phyloP scores from a whole-genome alignment of 768 basidiomycete species.

The Cystobasidium onofrii region DNA sequence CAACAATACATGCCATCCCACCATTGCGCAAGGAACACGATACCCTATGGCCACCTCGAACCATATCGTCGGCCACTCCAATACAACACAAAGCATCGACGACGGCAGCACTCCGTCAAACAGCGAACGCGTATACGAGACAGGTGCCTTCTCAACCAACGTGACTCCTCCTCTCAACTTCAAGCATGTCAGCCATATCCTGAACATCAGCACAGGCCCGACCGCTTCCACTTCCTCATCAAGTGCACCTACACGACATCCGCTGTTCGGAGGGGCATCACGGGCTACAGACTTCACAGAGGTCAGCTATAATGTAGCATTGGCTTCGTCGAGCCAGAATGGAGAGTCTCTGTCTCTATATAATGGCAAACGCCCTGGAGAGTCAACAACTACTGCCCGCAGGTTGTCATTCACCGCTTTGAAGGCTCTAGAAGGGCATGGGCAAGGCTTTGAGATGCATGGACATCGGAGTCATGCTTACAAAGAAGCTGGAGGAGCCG shows the following conservation, averaged over 20 bases:
- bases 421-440: neutral
- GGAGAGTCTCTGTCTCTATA: neutral
- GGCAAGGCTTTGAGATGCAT: neutral
- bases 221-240: neutral
- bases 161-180: neutral
- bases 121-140: neutral
- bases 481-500: neutral
- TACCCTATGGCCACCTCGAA: neutral
- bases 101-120: neutral
- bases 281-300: neutral
- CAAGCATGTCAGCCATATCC: neutral
- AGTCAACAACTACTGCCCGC: neutral
- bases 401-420: too few species aligned
- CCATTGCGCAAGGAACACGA: neutral
- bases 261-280: neutral
- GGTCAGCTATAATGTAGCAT: neutral
- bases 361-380: neutral
- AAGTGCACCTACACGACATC: neutral
- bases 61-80: neutral
- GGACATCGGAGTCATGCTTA: neutral
- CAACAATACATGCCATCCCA: too few species aligned
- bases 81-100: neutral
- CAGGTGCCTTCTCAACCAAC: conserved; percentile 1
- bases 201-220: neutral
- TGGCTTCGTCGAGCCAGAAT: neutral